Evolutionary conservation across 148 eudicot genomes (phyloP).

Genomic region (Camellia granthamiana): DNA sequence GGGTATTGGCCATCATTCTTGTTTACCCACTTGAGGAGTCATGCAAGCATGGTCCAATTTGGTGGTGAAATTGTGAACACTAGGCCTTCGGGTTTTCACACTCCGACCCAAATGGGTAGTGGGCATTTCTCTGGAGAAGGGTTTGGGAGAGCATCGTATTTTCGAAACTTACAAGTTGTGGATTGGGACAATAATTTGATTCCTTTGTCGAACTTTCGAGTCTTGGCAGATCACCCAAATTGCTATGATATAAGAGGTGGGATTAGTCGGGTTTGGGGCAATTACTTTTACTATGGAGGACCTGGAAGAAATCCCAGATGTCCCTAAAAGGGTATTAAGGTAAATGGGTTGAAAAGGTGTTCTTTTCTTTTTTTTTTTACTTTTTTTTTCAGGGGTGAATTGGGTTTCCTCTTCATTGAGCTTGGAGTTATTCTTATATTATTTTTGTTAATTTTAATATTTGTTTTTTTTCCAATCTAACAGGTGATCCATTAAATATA

Average conservation of each 20-base stretch:
- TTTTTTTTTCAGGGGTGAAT: slow-evolving; percentile 8
- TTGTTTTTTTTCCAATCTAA: background rate
- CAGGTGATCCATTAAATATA: slow-evolving; percentile 2
- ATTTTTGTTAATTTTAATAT: background rate
- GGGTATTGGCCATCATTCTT: slow-evolving; percentile 78
- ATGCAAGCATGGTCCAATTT: slow-evolving; percentile 80
- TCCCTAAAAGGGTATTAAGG: slow-evolving; percentile 21
- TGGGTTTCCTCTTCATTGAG: background rate
- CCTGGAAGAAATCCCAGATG: slow-evolving; percentile 70
- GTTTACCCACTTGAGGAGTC: slow-evolving; percentile 56
- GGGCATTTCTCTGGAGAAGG: slow-evolving; percentile 74
- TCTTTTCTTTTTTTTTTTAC: background rate
- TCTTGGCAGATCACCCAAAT: slow-evolving; percentile 73
- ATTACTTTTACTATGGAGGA: slow-evolving; percentile 80
- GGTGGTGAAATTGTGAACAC: slow-evolving; percentile 74
- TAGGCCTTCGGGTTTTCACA: slow-evolving; percentile 43
- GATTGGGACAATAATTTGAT: slow-evolving; percentile 72
- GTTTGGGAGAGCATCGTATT: slow-evolving; percentile 62
- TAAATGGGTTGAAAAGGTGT: background rate
- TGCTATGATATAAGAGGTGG: slow-evolving; percentile 73
- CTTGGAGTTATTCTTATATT: background rate
- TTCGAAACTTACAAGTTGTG: slow-evolving; percentile 64
- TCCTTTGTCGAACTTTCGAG: slow-evolving; percentile 47
- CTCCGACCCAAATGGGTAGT: slow-evolving; percentile 80
- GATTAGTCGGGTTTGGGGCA: slow-evolving; percentile 70